Evolutionary conservation across 2,329 filamentous ascomycete genomes (phyloP).

Genomic region (Colletotrichum camelliae): DNA sequence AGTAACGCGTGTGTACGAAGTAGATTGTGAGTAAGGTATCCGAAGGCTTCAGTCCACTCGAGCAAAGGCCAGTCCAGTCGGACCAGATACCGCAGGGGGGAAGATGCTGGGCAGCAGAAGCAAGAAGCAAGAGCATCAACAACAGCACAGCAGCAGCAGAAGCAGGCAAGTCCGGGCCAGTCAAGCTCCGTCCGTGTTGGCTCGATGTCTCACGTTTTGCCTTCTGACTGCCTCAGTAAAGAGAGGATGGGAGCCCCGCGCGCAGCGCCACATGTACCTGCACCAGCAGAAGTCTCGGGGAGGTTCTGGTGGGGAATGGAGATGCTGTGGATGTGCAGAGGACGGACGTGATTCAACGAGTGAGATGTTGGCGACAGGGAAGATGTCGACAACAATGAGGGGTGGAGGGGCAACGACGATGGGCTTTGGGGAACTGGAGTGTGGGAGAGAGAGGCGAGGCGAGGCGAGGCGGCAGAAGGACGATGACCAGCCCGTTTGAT

Average conservation of each 20-base stretch:
- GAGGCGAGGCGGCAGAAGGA: neutral
- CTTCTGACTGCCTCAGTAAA: conserved; percentile 11
- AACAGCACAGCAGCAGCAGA: neutral
- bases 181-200: conserved; percentile 19
- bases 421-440: neutral
- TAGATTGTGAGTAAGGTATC: neutral
- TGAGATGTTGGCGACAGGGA: conserved; percentile 18
- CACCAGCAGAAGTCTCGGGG: neutral
- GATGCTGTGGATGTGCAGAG: neutral
- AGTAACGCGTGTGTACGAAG: conserved; percentile 4
- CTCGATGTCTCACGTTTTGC: conserved; percentile 19
- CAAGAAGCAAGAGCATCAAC: neutral
- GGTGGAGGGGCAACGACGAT: conserved; percentile 1
- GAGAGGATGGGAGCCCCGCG: conserved; percentile 20
- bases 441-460: neutral
- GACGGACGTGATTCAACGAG: conserved; percentile 2
- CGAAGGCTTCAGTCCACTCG: neutral
- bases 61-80: neutral
- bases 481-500: neutral
- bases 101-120: neutral
- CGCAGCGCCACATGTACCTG: neutral
- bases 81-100: conserved; percentile 1
- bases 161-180: conserved; percentile 11
- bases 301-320: neutral
- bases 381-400: conserved; percentile 16